A percentile compares a stretch with the other conserved stretches of the same genome.
These are phyloP conservation scores for Primulina huaijiensis DNA, from an alignment of 257 asterid genomes.

Conservation along the genomic window DNA sequence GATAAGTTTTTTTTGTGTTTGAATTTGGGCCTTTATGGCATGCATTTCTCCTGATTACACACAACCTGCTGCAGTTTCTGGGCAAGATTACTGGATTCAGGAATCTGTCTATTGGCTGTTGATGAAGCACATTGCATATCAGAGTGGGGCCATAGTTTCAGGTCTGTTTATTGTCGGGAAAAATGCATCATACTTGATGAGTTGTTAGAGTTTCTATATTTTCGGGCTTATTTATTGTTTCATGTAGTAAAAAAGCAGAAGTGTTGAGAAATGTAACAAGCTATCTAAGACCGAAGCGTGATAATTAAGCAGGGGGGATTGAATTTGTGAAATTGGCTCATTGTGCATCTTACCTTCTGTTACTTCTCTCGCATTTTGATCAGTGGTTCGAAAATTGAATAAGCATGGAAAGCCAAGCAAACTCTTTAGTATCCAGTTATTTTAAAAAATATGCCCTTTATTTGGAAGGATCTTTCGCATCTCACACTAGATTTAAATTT, in stretches of 20 bases:
- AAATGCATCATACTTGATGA: neutral
- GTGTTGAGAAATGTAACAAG: neutral
- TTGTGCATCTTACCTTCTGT: constrained; percentile 3
- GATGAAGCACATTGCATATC: constrained; percentile 99
- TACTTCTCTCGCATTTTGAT: constrained; percentile 15
- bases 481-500: constrained; percentile 11
- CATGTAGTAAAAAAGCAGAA: neutral
- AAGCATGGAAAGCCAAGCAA: neutral
- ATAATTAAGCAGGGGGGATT: constrained; percentile 7
- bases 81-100: constrained; percentile 62
- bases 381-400: neutral
- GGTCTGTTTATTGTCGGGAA: constrained; percentile 37
- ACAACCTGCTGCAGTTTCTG: constrained; percentile 70
- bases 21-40: constrained; percentile 10
- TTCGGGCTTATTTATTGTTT: constrained; percentile 2
- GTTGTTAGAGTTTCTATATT: constrained; percentile 11
- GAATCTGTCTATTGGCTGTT: constrained; percentile 88
- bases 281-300: constrained; percentile 6
- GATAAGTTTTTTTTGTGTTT: constrained; percentile 2
- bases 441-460: neutral
- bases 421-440: constrained; percentile 9
- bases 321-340: neutral
- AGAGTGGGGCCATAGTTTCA: constrained; percentile 96
- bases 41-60: constrained; percentile 20
- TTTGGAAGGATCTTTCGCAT: neutral